Evolutionary conservation across 2,329 filamentous ascomycete species (phyloP).

Genomic region (Cercospora berteroae): DNA sequence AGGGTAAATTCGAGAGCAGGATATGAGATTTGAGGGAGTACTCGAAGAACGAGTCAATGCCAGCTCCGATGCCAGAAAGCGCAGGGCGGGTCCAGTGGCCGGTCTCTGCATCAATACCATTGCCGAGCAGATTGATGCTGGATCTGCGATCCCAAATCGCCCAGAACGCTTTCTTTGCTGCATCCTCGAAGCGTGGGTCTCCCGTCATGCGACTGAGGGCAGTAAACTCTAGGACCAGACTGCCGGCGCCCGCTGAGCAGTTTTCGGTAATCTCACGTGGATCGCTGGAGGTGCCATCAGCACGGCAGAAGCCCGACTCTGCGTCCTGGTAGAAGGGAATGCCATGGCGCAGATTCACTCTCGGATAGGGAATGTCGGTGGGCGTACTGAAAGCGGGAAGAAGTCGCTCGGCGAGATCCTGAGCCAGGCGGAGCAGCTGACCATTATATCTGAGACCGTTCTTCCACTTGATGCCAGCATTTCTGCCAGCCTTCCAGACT

Average conservation of each 20-base stretch:
- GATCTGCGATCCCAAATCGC: conserved; percentile 90
- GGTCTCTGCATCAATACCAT: conserved; percentile 87
- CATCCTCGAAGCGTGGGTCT: conserved; percentile 80
- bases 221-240: conserved; percentile 88
- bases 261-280: conserved; percentile 83
- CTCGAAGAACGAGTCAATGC: conserved; percentile 97
- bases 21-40: conserved; percentile 95
- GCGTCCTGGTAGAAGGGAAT: conserved; percentile 79
- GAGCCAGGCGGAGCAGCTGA: conserved; percentile 82
- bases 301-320: conserved; percentile 48
- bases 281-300: conserved; percentile 44
- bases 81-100: conserved; percentile 79
- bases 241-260: conserved; percentile 94
- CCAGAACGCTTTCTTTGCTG: conserved; percentile 93
- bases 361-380: conserved; percentile 89
- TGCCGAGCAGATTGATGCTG: conserved; percentile 80
- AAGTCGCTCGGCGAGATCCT: conserved; percentile 78
- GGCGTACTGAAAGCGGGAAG: conserved; percentile 88
- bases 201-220: conserved; percentile 85
- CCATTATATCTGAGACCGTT: conserved; percentile 77
- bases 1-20: conserved; percentile 69
- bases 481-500: conserved; percentile 36
- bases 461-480: conserved; percentile 43
- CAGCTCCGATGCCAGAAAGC: conserved; percentile 91
- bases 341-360: conserved; percentile 86